These are phyloP conservation scores for Planoprotostelium fungivorum DNA, from an alignment of 78 protist genomes.

Conservation along the genomic window DNA sequence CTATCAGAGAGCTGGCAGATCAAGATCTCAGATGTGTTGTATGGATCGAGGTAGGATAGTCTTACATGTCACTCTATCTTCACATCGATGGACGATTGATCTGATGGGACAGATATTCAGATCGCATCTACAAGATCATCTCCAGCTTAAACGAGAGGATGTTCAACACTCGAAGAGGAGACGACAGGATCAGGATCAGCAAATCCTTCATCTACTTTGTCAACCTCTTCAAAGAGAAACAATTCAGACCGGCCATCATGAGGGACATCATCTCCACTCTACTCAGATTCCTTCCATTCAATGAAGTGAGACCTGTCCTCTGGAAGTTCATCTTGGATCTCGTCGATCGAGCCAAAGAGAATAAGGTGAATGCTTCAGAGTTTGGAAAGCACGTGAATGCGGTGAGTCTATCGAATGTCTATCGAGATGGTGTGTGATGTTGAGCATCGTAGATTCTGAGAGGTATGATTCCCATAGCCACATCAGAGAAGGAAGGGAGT, in stretches of 20 bases:
- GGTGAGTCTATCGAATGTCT: not conserved
- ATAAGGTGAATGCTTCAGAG: not conserved
- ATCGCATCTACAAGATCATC: not conserved
- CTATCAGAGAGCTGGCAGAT: not conserved
- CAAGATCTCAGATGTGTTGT: not conserved
- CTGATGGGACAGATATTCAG: not conserved
- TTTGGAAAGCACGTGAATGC: not conserved
- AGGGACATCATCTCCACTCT: not conserved
- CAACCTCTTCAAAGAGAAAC: not conserved
- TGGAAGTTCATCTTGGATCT: not conserved
- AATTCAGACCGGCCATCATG: not conserved
- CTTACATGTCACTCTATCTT: too few species aligned
- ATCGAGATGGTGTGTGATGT: too few species aligned
- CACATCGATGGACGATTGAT: too few species aligned
- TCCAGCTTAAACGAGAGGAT: not conserved
- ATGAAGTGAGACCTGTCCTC: not conserved
- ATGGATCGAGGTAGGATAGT: not conserved
- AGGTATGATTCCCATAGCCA: not conserved
- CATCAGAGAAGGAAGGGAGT: not conserved
- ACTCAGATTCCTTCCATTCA: not conserved
- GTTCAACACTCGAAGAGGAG: not conserved
- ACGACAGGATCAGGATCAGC: not conserved
- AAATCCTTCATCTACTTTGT: not conserved
- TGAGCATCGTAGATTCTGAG: not conserved
- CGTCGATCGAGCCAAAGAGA: not conserved